Conservation (phyloP, 2,329 filamentous ascomycete species). For the Amesomyces nigricolor region DNA sequence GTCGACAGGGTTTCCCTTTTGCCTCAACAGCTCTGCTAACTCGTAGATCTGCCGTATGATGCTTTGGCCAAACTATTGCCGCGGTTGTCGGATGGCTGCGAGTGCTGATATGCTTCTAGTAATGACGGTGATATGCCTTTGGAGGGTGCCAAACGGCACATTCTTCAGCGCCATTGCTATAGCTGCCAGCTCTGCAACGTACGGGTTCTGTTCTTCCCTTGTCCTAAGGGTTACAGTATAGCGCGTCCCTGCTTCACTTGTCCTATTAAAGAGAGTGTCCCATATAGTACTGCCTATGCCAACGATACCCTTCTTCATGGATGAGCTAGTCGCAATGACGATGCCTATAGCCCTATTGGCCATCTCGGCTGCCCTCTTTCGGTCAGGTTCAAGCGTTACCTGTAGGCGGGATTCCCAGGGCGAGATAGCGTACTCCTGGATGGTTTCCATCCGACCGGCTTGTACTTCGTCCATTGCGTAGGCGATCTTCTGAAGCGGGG, state of each 20-base stretch:
- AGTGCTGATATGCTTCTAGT: constrained; percentile 9
- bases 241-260: constrained; percentile 1
- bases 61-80: too few species aligned
- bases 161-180: too few species aligned
- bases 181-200: too few species aligned
- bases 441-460: constrained; percentile 11
- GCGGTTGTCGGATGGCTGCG: too few species aligned
- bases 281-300: constrained; percentile 8
- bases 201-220: background rate
- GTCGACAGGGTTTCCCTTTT: too few species aligned
- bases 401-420: constrained; percentile 11
- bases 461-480: background rate
- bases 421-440: constrained; percentile 8
- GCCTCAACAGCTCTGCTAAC: too few species aligned
- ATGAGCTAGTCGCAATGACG: constrained; percentile 11
- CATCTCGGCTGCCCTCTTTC: constrained; percentile 7
- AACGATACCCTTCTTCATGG: constrained; percentile 12
- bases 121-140: constrained; percentile 9
- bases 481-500: constrained; percentile 17
- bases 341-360: constrained; percentile 7
- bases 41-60: too few species aligned
- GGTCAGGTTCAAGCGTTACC: constrained; percentile 6
- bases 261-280: constrained; percentile 11
- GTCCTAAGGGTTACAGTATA: constrained; percentile 10
- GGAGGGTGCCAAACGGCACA: background rate